A percentile compares a stretch with the other conserved stretches of the same genome.
phyloP scores from a whole-genome alignment of 345 rosid species.

The Gossypium stocksii region DNA sequence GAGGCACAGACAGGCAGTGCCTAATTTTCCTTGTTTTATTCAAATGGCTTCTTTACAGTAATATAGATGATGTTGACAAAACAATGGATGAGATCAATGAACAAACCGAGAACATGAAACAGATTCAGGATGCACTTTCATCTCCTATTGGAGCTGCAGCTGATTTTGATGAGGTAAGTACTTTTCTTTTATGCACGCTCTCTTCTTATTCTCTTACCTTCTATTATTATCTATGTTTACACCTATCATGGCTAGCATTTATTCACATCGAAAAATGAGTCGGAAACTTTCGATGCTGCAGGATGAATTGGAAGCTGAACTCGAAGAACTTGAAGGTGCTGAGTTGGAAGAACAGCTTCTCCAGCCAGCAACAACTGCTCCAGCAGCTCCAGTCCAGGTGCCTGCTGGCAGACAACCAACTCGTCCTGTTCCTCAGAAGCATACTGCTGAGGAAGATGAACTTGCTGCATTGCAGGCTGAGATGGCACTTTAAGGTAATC shows the following conservation, averaged over 20 bases:
- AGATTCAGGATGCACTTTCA: conserved; percentile 80
- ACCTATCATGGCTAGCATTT: neutral
- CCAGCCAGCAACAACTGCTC: conserved; percentile 72
- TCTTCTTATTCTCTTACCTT: neutral
- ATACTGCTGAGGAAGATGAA: conserved; percentile 83
- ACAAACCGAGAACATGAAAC: conserved; percentile 89
- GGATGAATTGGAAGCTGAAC: conserved; percentile 95
- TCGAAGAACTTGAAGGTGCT: conserved; percentile 83
- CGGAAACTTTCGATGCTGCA: conserved; percentile 22
- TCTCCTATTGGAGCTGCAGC: conserved; percentile 67
- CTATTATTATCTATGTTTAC: neutral
- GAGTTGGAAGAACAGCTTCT: conserved; percentile 91
- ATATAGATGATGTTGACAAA: conserved; percentile 84
- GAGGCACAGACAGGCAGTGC: neutral
- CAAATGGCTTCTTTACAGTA: conserved; percentile 34
- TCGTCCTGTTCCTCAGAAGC: conserved; percentile 61
- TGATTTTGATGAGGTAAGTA: conserved; percentile 77
- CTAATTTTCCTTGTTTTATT: neutral
- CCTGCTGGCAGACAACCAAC: conserved; percentile 60
- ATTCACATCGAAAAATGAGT: neutral
- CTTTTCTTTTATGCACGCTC: neutral
- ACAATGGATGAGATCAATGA: conserved; percentile 88
- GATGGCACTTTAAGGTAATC: conserved; percentile 70
- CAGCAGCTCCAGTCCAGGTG: conserved; percentile 63
- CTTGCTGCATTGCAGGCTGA: conserved; percentile 92